phyloP scores from a whole-genome alignment of 2,329 filamentous ascomycete genomes.

The Fusarium sp. region DNA sequence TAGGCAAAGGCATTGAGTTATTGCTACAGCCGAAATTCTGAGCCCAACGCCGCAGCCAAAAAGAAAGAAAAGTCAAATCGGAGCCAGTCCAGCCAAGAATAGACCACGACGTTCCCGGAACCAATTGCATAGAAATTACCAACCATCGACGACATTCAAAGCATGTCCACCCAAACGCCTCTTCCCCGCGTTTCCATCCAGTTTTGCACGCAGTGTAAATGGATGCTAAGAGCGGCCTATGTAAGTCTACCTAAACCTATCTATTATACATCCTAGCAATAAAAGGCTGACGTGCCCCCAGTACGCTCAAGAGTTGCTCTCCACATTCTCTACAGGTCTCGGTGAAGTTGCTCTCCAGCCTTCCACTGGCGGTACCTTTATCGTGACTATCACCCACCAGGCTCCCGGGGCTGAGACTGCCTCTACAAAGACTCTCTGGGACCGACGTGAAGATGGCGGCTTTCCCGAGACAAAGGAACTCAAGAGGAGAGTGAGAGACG shows the following conservation, averaged over 20 bases:
- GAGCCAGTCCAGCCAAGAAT: conserved; percentile 1
- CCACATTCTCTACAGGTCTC: conserved; percentile 85
- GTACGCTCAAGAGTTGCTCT: conserved; percentile 95
- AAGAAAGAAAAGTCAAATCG: conserved; percentile 21
- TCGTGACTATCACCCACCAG: conserved; percentile 69
- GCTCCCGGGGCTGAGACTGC: conserved; percentile 48
- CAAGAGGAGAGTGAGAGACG: conserved; percentile 84
- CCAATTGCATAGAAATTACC: conserved; percentile 2
- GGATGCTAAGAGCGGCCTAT: conserved; percentile 89
- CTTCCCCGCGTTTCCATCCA: conserved; percentile 83
- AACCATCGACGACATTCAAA: conserved; percentile 15
- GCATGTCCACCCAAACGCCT: conserved; percentile 20
- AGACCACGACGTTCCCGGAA: conserved; percentile 31
- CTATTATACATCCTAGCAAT: not conserved
- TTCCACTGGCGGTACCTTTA: conserved; percentile 84
- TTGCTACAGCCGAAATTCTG: conserved; percentile 11
- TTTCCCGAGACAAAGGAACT: conserved; percentile 96
- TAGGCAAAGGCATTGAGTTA: conserved; percentile 5
- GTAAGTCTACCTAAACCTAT: conserved; percentile 61
- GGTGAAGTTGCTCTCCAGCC: conserved; percentile 92
- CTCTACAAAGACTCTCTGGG: conserved; percentile 76
- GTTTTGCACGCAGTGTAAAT: conserved; percentile 94
- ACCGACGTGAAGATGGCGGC: conserved; percentile 85
- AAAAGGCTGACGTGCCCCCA: conserved; percentile 51
- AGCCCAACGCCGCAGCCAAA: conserved; percentile 9